phyloP scores from a whole-genome alignment of 495 filamentous ascomycete species.

The Gamarada debralockiae region DNA sequence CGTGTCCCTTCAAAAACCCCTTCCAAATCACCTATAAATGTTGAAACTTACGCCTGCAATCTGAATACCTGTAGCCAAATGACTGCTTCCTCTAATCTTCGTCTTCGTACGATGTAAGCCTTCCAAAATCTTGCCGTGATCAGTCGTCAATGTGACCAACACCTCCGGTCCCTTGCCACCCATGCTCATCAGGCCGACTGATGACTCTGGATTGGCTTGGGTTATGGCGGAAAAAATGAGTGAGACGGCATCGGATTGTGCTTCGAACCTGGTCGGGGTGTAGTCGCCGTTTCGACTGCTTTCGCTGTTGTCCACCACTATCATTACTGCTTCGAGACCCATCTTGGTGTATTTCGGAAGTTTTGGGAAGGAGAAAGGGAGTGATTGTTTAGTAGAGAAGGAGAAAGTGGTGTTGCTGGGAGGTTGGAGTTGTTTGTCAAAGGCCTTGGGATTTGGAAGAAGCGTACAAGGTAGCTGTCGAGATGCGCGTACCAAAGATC shows the following conservation, averaged over 20 bases:
- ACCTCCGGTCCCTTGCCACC: conserved; percentile 95
- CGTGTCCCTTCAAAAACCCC: not conserved
- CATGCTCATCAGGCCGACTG: conserved; percentile 98
- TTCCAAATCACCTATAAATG: not conserved
- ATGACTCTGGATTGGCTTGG: conserved; percentile 90
- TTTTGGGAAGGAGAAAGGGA: not conserved
- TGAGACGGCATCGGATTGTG: conserved; percentile 90
- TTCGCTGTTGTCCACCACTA: conserved; percentile 94
- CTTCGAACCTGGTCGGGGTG: conserved; percentile 87
- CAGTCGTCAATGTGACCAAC: conserved; percentile 89
- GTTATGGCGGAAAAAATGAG: conserved; percentile 94
- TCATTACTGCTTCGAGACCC: conserved; percentile 62
- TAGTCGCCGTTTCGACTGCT: conserved; percentile 97
- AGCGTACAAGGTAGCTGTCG: conserved; percentile 19
- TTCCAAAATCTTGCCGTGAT: conserved; percentile 91
- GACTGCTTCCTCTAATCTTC: conserved; percentile 83
- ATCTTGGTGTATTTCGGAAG: conserved; percentile 32
- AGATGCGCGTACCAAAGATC: conserved; percentile 13
- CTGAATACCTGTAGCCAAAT: conserved; percentile 89
- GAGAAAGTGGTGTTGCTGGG: not conserved
- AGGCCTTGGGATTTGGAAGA: conserved; percentile 1
- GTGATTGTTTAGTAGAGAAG: not conserved
- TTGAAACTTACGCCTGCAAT: conserved; percentile 76
- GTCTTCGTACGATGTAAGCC: conserved; percentile 94
- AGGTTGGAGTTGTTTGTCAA: conserved; percentile 1